Base-by-base conservation (phyloP, 257 asterid species). In the Solanum phureja region DNA sequence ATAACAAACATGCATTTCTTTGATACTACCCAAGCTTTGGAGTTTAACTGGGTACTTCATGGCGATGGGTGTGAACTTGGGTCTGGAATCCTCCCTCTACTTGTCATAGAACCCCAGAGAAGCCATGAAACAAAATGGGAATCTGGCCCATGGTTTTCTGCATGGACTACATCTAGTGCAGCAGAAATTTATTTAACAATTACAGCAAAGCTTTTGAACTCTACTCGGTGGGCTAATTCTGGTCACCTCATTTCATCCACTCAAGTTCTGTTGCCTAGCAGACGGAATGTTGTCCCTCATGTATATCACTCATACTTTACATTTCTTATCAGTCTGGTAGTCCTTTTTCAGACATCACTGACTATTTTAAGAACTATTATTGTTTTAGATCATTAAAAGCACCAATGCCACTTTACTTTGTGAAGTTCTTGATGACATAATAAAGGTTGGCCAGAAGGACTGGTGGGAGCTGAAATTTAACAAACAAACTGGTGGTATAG, bases 41-140 rank as follows among this genome's bases (percentile, higher is more conserved):
- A 90, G 85, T 97, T 97, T 90, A 89, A 90, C 86, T 97, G 99
- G 99, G 83, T 73, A 34, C 52, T 97, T 62, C 93, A 89, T 24
- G 98, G 98, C 9, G 98, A 97, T 92, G 98, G 99, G 34, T 75
- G 83, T 88, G 95, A 94, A 88, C 90, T 95, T 87, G 98, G 94
- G 74, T 92, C 96, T 10, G 99, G 98, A 76, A 88, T 86, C 52
- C 93, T 97, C 74, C 83, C 87, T 89, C 40, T 93, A 84, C 96
- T 94, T 76, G 40, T 89, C 86, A 89, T 97, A 38, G 94, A 86
- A 76, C 96, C 98, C 73, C 99, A 95, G 89, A 90, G 91, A 83
- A 90, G 88, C 87, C 89, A 68, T 52, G 93, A 91, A 37, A 87
- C 91, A 73, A 92, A 91, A 81, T 94, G 94, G 96, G 94, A 94